Base-by-base conservation (phyloP, 2,329 filamentous ascomycete species). In the Ophiostoma himal-ulmi region DNA sequence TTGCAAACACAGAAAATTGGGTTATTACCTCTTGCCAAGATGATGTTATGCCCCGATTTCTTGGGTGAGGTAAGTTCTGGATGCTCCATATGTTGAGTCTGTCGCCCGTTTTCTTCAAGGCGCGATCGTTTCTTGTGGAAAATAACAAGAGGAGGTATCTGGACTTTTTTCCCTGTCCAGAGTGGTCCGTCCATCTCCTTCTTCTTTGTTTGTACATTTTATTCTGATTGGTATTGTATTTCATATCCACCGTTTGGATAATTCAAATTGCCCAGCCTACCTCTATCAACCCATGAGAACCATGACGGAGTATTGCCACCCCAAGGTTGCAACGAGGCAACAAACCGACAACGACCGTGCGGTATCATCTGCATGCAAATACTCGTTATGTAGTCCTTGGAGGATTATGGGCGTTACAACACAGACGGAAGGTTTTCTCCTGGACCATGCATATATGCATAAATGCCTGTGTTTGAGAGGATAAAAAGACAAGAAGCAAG, bases 271-370 rank as follows among this genome's bases (percentile, higher is more conserved):
- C 44, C 44, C 44, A 20, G 3, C 44, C 44, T 48, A 17, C 17
- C 44, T 48, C 52, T 57, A 26, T 57, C 52, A 22, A 57, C 22
- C 52, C n/a, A 57, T 57, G 52, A 57, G 26, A 57, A 26, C 26
- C 57, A 62, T 62, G 26, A 30, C 57, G 57, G 57, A 62, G 26
- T 62, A 34, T 62, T 62, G 34, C 57, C 22, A 62, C 57, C 8
- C 26, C 11, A 62, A 17, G 22, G 57, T 62, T 62, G 26, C 57
- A 62, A 14, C 57, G 26, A 26, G 26, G 14, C 26, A 62, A 34
- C 57, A 34, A 34, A 62, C 57, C 52, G 52, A 26, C 22, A 26
- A 57, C 26, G 52, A 11, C 52, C 52, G 52, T 57, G 52, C 52
- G n/a, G 52, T 57, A 57, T 57, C 52, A 57, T 57, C 22, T 57